Conservation (phyloP, 75 land plant species). For the Sequoia sempervirens region DNA sequence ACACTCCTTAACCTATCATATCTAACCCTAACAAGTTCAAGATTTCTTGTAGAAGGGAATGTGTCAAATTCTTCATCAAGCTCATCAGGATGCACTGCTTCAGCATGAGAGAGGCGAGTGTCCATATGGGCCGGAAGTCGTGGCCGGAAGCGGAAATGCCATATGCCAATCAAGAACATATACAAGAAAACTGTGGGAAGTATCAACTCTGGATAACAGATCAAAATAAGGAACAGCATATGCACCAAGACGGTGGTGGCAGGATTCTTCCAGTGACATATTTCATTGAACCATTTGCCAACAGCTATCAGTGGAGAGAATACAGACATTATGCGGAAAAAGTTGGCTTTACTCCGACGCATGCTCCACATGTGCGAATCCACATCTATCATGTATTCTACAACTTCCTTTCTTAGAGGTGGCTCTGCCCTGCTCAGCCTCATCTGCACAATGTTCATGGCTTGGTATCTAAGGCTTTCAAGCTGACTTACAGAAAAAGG, state of each 20-base stretch:
- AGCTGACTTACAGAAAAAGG: constrained; percentile 51
- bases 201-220: constrained; percentile 47
- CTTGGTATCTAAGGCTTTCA: constrained; percentile 50
- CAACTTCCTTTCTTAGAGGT: constrained; percentile 58
- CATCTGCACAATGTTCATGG: constrained; percentile 54
- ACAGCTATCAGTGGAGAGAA: constrained; percentile 64
- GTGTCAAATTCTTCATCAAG: constrained; percentile 90
- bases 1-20: constrained; percentile 23
- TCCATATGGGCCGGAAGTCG: constrained; percentile 65
- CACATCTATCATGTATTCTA: constrained; percentile 73
- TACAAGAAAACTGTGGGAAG: constrained; percentile 72
- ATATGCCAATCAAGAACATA: constrained; percentile 83
- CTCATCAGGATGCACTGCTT: constrained; percentile 40
- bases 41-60: no score
- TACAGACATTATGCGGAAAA: constrained; percentile 53
- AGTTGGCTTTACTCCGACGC: no score
- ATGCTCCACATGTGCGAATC: constrained; percentile 78
- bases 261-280: constrained; percentile 75
- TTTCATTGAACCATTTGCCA: constrained; percentile 61
- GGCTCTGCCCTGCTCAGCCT: constrained; percentile 64
- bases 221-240: constrained; percentile 59
- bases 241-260: constrained; percentile 75
- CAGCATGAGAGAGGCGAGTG: no score
- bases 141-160: constrained; percentile 75
- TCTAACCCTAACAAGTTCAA: constrained; percentile 45